phyloP scores from a whole-genome alignment of 495 filamentous ascomycete species.

The Rusavskia elegans region DNA sequence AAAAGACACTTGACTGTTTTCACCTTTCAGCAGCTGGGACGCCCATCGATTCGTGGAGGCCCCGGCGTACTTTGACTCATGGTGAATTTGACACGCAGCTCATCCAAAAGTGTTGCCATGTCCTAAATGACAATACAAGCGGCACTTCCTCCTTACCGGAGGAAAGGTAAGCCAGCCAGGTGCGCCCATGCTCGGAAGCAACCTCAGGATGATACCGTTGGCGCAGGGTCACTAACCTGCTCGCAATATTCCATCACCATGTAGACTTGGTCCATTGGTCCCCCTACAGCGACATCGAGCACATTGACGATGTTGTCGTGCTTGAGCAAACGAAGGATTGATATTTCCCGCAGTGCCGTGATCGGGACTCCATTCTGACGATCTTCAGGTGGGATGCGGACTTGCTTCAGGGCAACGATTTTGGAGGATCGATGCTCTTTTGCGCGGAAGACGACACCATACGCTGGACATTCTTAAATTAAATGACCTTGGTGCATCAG shows the following conservation, averaged over 20 bases:
- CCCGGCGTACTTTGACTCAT: constrained; percentile 25
- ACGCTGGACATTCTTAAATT: constrained; percentile 15
- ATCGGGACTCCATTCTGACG: constrained; percentile 32
- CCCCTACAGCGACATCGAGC: constrained; percentile 26
- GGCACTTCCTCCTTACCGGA: constrained; percentile 23
- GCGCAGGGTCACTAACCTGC: constrained; percentile 25
- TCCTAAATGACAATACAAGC: constrained; percentile 21
- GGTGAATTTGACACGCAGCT: constrained; percentile 26
- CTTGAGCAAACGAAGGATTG: constrained; percentile 25
- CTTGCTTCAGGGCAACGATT: constrained; percentile 29
- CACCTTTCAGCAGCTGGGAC: not conserved
- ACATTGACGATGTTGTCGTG: constrained; percentile 29
- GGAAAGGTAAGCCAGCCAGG: constrained; percentile 30
- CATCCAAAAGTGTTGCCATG: constrained; percentile 29
- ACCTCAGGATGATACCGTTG: constrained; percentile 3
- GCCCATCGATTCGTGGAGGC: not conserved
- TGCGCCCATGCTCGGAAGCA: constrained; percentile 20
- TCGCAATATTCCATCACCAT: constrained; percentile 36
- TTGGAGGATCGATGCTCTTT: constrained; percentile 17
- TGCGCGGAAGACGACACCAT: constrained; percentile 28
- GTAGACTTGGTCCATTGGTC: constrained; percentile 23
- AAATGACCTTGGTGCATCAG: not conserved
- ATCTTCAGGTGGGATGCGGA: constrained; percentile 17
- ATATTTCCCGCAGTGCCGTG: constrained; percentile 29
- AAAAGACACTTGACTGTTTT: constrained; percentile 28